These are phyloP conservation scores for Leccinum variabile DNA, from an alignment of 1,284 basidiomycete species.

Conservation along the genomic window DNA sequence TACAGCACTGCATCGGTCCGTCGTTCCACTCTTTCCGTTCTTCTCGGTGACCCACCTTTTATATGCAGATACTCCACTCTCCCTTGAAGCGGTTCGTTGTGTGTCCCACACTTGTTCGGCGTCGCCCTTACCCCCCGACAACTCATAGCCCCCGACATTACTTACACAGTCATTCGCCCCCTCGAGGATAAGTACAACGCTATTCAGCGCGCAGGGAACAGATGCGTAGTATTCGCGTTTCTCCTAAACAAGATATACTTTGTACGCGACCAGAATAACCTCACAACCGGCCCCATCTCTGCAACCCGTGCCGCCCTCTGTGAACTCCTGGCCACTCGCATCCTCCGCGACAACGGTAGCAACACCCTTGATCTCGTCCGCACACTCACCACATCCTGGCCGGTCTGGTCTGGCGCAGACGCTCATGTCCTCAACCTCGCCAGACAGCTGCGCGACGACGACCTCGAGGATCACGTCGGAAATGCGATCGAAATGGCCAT, in stretches of 20 bases:
- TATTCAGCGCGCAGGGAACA: slow-evolving; percentile 64
- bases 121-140: slow-evolving; percentile 36
- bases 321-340: slow-evolving; percentile 85
- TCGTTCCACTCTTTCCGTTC: neutral
- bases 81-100: slow-evolving; percentile 33
- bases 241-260: slow-evolving; percentile 90
- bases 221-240: slow-evolving; percentile 83
- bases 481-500: slow-evolving; percentile 93
- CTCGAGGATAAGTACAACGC: slow-evolving; percentile 71
- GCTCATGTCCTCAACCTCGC: slow-evolving; percentile 59
- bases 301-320: slow-evolving; percentile 78
- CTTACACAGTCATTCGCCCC: slow-evolving; percentile 80
- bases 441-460: slow-evolving; percentile 70
- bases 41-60: neutral
- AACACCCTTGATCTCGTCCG: slow-evolving; percentile 77
- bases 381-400: slow-evolving; percentile 85
- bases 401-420: slow-evolving; percentile 82
- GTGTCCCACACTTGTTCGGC: neutral
- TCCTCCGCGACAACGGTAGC: slow-evolving; percentile 77
- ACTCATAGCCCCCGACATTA: slow-evolving; percentile 80
- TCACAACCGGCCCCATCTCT: slow-evolving; percentile 68
- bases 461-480: slow-evolving; percentile 76
- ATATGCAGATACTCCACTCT: slow-evolving; percentile 30
- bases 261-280: slow-evolving; percentile 62
- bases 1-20: slow-evolving; percentile 34